phyloP scores from a whole-genome alignment of 495 filamentous ascomycete genomes.

The Hyaloscypha bicolor region DNA sequence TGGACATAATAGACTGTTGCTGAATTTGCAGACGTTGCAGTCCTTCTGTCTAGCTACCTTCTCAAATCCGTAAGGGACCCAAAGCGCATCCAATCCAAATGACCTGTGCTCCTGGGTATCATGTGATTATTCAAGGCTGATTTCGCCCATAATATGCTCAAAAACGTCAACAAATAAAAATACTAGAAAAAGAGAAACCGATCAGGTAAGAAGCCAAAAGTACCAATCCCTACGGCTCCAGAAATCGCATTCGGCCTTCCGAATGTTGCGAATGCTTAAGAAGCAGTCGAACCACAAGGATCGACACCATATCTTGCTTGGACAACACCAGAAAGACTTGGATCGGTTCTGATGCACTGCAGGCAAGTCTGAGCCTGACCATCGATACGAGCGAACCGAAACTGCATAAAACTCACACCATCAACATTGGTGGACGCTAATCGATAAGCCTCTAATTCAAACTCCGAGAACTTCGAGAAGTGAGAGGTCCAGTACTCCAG shows the following conservation, averaged over 20 bases:
- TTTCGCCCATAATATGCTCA: not conserved
- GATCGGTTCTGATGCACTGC: constrained; percentile 4
- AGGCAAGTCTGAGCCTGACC: constrained; percentile 18
- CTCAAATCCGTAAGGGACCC: not conserved
- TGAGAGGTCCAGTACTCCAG: not conserved
- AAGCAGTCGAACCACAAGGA: constrained; percentile 3
- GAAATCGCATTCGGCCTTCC: not conserved
- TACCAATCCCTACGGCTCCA: not conserved
- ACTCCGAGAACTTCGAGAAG: constrained; percentile 6
- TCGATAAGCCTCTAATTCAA: not conserved
- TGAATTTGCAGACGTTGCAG: not conserved
- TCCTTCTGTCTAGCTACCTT: not conserved
- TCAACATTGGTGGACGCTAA: not conserved
- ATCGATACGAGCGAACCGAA: constrained; percentile 15
- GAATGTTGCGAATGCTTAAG: not conserved
- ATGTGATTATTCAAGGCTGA: not conserved
- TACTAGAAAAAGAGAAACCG: not conserved
- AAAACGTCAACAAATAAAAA: not conserved
- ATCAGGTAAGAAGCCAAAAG: not conserved
- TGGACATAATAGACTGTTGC: not conserved
- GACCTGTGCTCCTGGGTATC: not conserved
- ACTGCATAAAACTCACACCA: constrained; percentile 1
- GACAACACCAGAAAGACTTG: not conserved
- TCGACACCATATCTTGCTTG: constrained; percentile 12
- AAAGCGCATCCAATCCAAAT: not conserved